phyloP scores from a whole-genome alignment of 805 yeast species.

The Teunomyces barrocoloradensis region DNA sequence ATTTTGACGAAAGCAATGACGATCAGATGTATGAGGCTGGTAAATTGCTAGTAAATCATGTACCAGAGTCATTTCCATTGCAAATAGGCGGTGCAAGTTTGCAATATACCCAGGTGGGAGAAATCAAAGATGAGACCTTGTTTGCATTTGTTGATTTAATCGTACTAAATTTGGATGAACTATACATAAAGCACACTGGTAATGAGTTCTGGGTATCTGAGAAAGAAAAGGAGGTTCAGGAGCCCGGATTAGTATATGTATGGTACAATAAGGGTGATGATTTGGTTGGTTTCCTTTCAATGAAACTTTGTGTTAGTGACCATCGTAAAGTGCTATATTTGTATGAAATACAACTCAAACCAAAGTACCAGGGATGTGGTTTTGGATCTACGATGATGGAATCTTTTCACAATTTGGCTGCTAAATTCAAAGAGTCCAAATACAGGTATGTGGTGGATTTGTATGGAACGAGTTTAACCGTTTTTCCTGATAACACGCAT shows the following conservation, averaged over 20 bases:
- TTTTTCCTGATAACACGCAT: conserved; percentile 43
- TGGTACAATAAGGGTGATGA: conserved; percentile 20
- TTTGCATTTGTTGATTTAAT: conserved; percentile 21
- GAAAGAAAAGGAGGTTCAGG: conserved; percentile 46
- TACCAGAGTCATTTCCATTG: not conserved
- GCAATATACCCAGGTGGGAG: not conserved
- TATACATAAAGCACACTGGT: conserved; percentile 31
- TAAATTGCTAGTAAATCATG: not conserved
- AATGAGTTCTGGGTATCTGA: conserved; percentile 35
- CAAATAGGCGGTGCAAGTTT: not conserved
- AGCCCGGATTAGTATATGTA: conserved; percentile 45
- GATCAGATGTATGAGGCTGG: not conserved
- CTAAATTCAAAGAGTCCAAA: not conserved
- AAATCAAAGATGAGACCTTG: not conserved
- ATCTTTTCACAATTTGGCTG: conserved; percentile 31
- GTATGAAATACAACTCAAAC: conserved; percentile 54
- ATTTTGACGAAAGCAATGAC: not conserved
- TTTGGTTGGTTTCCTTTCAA: conserved; percentile 46
- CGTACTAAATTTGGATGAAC: conserved; percentile 24
- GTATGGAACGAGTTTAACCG: conserved; percentile 45
- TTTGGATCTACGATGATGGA: conserved; percentile 42
- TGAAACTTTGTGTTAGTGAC: conserved; percentile 42
- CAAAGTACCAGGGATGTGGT: conserved; percentile 28
- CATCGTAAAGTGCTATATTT: conserved; percentile 43
- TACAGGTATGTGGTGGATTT: conserved; percentile 6